A percentile compares a stretch with the other conserved stretches of the same genome.
These are phyloP conservation scores for Globisporangium camurandrum DNA, from an alignment of 352 stramenopile species.

Conservation along the genomic window DNA sequence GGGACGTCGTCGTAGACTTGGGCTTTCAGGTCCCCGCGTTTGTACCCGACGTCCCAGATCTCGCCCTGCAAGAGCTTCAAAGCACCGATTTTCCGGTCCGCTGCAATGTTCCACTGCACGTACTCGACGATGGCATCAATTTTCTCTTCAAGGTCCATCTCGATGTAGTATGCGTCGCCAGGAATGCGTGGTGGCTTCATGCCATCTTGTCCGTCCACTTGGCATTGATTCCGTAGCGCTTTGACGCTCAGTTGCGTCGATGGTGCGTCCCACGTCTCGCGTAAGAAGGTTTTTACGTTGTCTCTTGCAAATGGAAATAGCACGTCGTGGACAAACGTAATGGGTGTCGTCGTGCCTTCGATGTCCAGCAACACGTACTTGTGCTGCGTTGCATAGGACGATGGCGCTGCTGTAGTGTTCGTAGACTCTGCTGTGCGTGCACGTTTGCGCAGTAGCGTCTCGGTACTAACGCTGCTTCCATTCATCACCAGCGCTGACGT, in stretches of 20 bases:
- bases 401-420: constrained; percentile 42
- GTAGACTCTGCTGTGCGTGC: constrained; percentile 16
- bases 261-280: constrained; percentile 39
- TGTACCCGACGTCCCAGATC: constrained; percentile 87
- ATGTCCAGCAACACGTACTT: constrained; percentile 95
- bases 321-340: constrained; percentile 94
- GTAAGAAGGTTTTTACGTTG: constrained; percentile 53
- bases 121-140: constrained; percentile 37
- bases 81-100: constrained; percentile 78
- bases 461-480: no score
- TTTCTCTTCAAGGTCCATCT: no score
- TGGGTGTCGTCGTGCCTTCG: constrained; percentile 93
- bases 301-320: constrained; percentile 89
- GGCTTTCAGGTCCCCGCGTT: constrained; percentile 77
- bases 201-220: constrained; percentile 26
- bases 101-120: constrained; percentile 63
- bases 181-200: constrained; percentile 16
- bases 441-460: constrained; percentile 29
- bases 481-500: no score
- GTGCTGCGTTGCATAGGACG: no score
- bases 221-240: constrained; percentile 38
- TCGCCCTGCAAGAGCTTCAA: constrained; percentile 90
- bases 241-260: constrained; percentile 42
- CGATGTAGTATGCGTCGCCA: constrained; percentile 12
- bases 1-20: constrained; percentile 91